Conservation (phyloP, 2,329 filamentous ascomycete genomes). For the Apiospora saccharicola region DNA sequence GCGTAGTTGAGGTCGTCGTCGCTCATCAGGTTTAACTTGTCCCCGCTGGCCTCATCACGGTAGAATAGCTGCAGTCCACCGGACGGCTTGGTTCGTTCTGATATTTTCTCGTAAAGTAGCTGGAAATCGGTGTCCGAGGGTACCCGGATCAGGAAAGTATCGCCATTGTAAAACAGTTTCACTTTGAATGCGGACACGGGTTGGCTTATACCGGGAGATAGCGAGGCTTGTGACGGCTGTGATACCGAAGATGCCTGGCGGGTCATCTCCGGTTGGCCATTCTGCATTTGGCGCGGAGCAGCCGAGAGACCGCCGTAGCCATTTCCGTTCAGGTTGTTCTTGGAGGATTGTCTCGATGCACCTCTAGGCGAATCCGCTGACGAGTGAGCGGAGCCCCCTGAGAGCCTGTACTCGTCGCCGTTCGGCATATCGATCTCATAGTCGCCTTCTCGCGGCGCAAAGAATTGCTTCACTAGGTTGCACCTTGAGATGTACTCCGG, state of each 20-base stretch:
- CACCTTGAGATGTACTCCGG: conserved; percentile 85
- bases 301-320: conserved; percentile 62
- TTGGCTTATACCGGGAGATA: conserved; percentile 57
- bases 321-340: conserved; percentile 67
- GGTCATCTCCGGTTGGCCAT: conserved; percentile 49
- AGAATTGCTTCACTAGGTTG: conserved; percentile 87
- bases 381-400: conserved; percentile 72
- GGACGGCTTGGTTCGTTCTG: conserved; percentile 80
- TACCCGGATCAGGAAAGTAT: conserved; percentile 90
- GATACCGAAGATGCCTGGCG: conserved; percentile 57
- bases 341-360: conserved; percentile 70
- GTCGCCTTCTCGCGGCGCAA: conserved; percentile 87
- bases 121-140: conserved; percentile 79
- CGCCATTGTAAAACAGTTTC: conserved; percentile 92
- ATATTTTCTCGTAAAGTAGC: conserved; percentile 83
- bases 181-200: conserved; percentile 77
- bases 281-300: conserved; percentile 54
- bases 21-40: conserved; percentile 77
- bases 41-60: conserved; percentile 81
- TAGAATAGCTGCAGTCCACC: conserved; percentile 79
- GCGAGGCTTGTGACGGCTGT: conserved; percentile 63
- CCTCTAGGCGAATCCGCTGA: conserved; percentile 67
- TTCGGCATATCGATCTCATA: conserved; percentile 83
- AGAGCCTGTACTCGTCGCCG: conserved; percentile 79
- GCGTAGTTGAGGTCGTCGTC: conserved; percentile 84